Evolutionary conservation across 225 moss, liverwort and hornwort genomes (phyloP), one percentile per base, ranked within the genome.

Genomic region (Sphagnum tenellum): DNA sequence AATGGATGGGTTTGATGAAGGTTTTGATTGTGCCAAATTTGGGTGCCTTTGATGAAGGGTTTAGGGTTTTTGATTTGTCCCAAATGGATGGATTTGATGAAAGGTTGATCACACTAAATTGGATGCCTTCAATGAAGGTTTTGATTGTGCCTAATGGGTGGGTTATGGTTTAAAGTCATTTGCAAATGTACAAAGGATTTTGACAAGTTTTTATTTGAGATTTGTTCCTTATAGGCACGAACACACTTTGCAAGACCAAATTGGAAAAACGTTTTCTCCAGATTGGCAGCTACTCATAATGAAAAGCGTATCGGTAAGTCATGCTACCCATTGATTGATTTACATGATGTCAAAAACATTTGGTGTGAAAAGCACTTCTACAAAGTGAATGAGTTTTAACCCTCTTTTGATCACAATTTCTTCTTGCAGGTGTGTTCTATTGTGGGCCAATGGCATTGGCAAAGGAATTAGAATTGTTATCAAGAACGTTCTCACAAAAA

Each of bases 181-280:
- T 29, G 29, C 29, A 29, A 29, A 29, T 29, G 29, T 29, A 29
- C 29, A 29, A 29, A 29, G 29, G 29, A 29, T 29, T 29, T 29
- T 29, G 29, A 29, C 29, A 29, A 29, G 29, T 29, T 29, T 29
- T 29, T 1, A 9, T 13, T 47, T 46, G 44, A 47, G 55, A 12
- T 29, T 10, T 46, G 50, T 2, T 7, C 64, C 50, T 51, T 68
- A 64, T 72, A 98, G 98, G 98, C 98, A 52, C 86, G 92, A 65
- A 98, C 98, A 60, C 98, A 98, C 77, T 98, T 98, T 69, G 93
- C 90, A 10, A 90, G 93, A 12, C 98, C 98, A 3, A 91, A 98
- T 48, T 98, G 98, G 98, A 93, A 90, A 77, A 98, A 89, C 9
- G 98, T 98, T 48, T 98, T 98, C 69, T 98, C 93, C 63, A 82